These are phyloP conservation scores for Monosporozyma aerobia DNA, from an alignment of 805 yeast species.

Conservation along the genomic window DNA sequence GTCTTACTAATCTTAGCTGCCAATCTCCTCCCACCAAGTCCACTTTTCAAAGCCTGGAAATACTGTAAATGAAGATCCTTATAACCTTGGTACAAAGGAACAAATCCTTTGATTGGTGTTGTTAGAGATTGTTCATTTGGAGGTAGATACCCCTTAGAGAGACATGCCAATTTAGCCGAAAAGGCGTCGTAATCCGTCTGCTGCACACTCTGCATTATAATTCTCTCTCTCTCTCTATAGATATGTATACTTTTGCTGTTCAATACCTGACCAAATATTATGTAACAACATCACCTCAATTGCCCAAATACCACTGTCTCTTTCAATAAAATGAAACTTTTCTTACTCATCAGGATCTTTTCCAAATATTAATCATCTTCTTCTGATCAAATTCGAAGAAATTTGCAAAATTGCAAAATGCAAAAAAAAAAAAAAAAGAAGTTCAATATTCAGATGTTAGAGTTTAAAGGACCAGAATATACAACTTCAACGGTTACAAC, in stretches of 20 bases:
- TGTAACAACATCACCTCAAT: too few relatives aligned
- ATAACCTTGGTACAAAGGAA: conserved; percentile 6
- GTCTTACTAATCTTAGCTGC: conserved; percentile 14
- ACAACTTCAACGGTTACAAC: neutral
- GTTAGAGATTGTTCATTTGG: conserved; percentile 19
- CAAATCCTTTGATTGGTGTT: conserved; percentile 1
- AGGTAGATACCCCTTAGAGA: conserved; percentile 38
- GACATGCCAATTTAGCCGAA: conserved; percentile 53
- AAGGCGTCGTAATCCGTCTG: conserved; percentile 62
- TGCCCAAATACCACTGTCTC: too few relatives aligned
- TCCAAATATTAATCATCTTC: too few relatives aligned
- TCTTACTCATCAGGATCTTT: too few relatives aligned
- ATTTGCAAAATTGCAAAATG: neutral
- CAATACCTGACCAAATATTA: too few relatives aligned
- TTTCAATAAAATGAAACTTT: too few relatives aligned
- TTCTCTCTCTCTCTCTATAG: neutral
- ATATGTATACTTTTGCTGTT: too few relatives aligned
- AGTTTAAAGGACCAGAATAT: neutral
- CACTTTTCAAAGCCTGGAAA: conserved; percentile 8
- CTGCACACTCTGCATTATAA: conserved; percentile 6
- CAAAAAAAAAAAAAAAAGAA: neutral
- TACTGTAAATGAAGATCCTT: conserved; percentile 19
- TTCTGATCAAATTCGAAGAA: too few relatives aligned
- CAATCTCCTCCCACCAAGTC: conserved; percentile 10
- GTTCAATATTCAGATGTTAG: neutral